Percentiles rank a stretch among this genome's conserved stretches.
phyloP scores from a whole-genome alignment of 441 rosid genomes.

The Adansonia madagascariensis region DNA sequence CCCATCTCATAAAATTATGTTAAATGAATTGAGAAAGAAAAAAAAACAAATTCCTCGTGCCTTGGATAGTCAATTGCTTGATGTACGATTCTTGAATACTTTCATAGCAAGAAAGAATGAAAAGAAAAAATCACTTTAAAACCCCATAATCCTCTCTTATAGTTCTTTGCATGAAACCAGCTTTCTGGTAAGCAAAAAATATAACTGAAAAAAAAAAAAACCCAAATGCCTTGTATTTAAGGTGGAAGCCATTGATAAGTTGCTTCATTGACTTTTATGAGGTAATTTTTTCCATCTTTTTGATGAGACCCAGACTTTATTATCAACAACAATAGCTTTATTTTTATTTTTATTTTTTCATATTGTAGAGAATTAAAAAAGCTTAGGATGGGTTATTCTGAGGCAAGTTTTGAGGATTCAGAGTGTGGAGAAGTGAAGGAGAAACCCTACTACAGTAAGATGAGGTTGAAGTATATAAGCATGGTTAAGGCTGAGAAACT shows the following conservation, averaged over 20 bases:
- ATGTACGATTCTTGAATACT: conserved; percentile 1
- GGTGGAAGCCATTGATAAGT: neutral
- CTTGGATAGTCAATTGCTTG: neutral
- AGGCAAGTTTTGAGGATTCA: neutral
- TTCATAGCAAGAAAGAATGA: neutral
- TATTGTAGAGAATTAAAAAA: conserved; percentile 20
- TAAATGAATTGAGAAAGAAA: neutral
- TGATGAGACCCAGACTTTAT: neutral
- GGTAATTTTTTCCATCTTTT: conserved; percentile 1
- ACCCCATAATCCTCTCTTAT: neutral
- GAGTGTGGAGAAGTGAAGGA: conserved; percentile 29
- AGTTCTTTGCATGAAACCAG: conserved; percentile 5
- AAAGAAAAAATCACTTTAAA: neutral
- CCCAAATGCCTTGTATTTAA: neutral
- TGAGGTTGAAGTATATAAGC: conserved; percentile 25
- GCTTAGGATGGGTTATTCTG: conserved; percentile 16
- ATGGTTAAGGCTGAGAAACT: conserved; percentile 30
- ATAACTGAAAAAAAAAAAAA: too few species aligned
- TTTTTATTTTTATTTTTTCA: neutral
- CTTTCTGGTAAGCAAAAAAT: neutral
- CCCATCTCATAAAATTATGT: neutral
- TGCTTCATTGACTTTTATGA: conserved; percentile 11
- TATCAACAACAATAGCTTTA: neutral
- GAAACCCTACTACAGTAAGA: conserved; percentile 29
- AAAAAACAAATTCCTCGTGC: conserved; percentile 15